Conservation (phyloP, 1,139 yeast genomes). For the Yamadazyma triangularis region DNA sequence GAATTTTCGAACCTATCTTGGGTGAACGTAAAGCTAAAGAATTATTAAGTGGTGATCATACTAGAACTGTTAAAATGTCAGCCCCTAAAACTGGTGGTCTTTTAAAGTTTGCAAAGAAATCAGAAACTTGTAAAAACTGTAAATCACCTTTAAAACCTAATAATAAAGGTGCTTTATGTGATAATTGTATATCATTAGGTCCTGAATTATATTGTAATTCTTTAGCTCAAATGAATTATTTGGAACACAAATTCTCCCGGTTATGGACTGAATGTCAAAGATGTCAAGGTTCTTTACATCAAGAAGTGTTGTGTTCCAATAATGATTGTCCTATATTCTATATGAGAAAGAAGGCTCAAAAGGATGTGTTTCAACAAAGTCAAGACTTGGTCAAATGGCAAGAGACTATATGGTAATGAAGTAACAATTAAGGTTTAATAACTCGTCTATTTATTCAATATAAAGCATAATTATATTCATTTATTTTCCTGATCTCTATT, state of each 20-base stretch:
- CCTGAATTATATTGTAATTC: conserved; percentile 79
- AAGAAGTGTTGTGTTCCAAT: conserved; percentile 91
- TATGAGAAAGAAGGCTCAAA: conserved; percentile 94
- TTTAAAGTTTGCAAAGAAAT: conserved; percentile 87
- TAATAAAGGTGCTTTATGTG: conserved; percentile 77
- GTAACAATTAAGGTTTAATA: too few species aligned
- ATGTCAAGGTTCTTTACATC: conserved; percentile 94
- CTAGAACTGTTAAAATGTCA: conserved; percentile 68
- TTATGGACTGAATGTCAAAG: conserved; percentile 98
- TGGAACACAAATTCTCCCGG: conserved; percentile 80
- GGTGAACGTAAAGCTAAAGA: conserved; percentile 84
- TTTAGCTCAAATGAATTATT: conserved; percentile 69
- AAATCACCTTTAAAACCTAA: conserved; percentile 67
- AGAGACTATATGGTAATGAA: conserved; percentile 48
- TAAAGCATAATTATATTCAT: too few species aligned
- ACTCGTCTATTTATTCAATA: conserved; percentile 1
- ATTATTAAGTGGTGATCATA: conserved; percentile 75
- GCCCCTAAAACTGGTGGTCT: conserved; percentile 72
- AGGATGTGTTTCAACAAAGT: conserved; percentile 70
- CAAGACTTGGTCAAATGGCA: conserved; percentile 73
- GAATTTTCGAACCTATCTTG: conserved; percentile 92
- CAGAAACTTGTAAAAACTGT: conserved; percentile 86
- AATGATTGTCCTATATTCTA: conserved; percentile 97
- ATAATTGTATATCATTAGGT: conserved; percentile 72
- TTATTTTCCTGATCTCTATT: too few species aligned